Evolutionary conservation across 208 protist genomes (phyloP), one percentile per base, ranked within the genome.

Genomic region (Porcisia hertigi): DNA sequence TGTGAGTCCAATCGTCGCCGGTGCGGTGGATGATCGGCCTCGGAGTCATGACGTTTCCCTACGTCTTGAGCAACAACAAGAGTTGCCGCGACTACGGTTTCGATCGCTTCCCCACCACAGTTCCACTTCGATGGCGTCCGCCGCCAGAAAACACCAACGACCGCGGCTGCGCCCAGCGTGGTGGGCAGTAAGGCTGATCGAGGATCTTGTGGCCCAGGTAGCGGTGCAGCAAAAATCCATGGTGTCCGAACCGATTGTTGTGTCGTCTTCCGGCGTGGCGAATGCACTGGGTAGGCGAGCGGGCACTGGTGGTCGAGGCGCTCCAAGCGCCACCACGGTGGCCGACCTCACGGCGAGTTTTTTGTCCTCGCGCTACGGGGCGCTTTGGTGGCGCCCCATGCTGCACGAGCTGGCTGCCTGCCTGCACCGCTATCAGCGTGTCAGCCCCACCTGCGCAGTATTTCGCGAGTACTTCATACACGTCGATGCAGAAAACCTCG

Each of bases 381-480:
- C 69, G 41, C 73, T 85, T 69, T 83, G 81, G 47, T 86, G 83
- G 86, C 83, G 84, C 20, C 77, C 73, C n/a, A 72, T 82, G 20
- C 62, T 90, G 63, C 77, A 80, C 34, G 86, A 87, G 11, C 74
- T 90, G 41, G 80, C 83, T 0, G 72, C 75, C 45, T 76, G 83
- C 16, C 75, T 90, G 18, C 86, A 87, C 57, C 75, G 60, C 53
- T 90, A 86, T 60, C 77, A 62, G 39, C 36, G 16, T 18, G n/a
- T 90, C 45, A 82, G 86, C 47, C 83, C 86, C 3, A 41, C 85
- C 3, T 84, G 82, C 52, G 80, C 75, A 43, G 70, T 90, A 18
- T 90, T 90, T 64, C 77, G 78, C 3, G 79, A 80, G 69, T 77
- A 86, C 80, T 86, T 90, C 65, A 81, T 86, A 53, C 77, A 86